These are phyloP conservation scores for Coleophoma eucalyptorum DNA, from an alignment of 2,329 filamentous ascomycete species.

Conservation along the genomic window DNA sequence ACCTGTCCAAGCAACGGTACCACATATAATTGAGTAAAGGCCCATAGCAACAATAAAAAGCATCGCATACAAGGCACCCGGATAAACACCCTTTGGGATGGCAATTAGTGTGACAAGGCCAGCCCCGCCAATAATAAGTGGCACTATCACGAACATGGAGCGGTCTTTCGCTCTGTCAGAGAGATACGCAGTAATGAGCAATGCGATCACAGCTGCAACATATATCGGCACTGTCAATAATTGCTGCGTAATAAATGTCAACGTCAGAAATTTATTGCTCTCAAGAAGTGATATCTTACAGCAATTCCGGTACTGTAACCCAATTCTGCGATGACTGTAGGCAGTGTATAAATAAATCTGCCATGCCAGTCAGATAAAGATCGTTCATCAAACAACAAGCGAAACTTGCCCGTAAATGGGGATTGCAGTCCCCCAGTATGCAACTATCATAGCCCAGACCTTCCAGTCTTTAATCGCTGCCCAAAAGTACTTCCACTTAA, in stretches of 20 bases:
- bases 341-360: constrained; percentile 16
- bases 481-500: constrained; percentile 22
- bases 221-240: constrained; percentile 18
- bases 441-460: constrained; percentile 23
- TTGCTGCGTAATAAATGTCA: constrained; percentile 7
- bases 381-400: background rate
- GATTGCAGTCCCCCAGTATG: constrained; percentile 4
- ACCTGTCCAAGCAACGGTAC: constrained; percentile 72
- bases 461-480: constrained; percentile 29
- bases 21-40: constrained; percentile 79
- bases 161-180: constrained; percentile 13
- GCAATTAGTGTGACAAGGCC: constrained; percentile 13
- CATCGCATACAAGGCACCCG: constrained; percentile 73
- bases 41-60: constrained; percentile 79
- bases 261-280: background rate
- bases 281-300: background rate
- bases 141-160: constrained; percentile 14
- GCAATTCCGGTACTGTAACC: constrained; percentile 12
- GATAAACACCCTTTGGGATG: constrained; percentile 33
- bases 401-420: constrained; percentile 1
- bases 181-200: constrained; percentile 5
- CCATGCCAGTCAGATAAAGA: background rate
- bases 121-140: constrained; percentile 7
- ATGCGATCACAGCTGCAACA: constrained; percentile 7
- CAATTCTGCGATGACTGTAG: constrained; percentile 16